These are phyloP conservation scores for Gardenia jasminoides DNA, from an alignment of 257 asterid genomes.

Conservation along the genomic window DNA sequence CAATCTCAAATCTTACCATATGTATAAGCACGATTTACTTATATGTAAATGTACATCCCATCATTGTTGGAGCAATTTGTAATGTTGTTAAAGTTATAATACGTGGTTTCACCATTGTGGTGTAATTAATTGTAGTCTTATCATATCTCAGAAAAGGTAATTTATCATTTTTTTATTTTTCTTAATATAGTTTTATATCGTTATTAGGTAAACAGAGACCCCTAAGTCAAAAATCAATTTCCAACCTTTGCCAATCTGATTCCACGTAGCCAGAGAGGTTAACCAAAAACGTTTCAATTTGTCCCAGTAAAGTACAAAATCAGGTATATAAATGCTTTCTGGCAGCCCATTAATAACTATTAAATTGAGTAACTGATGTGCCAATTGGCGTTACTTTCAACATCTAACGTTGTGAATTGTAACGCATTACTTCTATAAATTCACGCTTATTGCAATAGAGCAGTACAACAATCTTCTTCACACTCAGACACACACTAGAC, in stretches of 20 bases:
- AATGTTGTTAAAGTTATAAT: too few species aligned
- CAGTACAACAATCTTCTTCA: neutral
- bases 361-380: neutral
- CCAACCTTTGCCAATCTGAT: neutral
- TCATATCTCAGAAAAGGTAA: too few species aligned
- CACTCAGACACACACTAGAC: neutral
- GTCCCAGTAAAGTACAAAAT: neutral
- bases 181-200: too few species aligned
- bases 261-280: neutral
- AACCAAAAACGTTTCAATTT: neutral
- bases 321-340: neutral
- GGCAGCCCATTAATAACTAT: neutral
- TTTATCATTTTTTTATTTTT: too few species aligned
- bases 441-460: too few species aligned
- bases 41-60: too few species aligned
- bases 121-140: too few species aligned
- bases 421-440: slow-evolving; percentile 2
- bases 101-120: too few species aligned
- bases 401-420: neutral
- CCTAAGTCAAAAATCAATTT: neutral
- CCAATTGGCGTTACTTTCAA: slow-evolving; percentile 1
- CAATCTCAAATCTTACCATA: too few species aligned
- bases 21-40: too few species aligned
- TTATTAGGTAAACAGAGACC: neutral
- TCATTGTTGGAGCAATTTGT: too few species aligned